Evolutionary conservation across 352 stramenopile genomes (phyloP).

Genomic region (Thraustochytrium sp.): DNA sequence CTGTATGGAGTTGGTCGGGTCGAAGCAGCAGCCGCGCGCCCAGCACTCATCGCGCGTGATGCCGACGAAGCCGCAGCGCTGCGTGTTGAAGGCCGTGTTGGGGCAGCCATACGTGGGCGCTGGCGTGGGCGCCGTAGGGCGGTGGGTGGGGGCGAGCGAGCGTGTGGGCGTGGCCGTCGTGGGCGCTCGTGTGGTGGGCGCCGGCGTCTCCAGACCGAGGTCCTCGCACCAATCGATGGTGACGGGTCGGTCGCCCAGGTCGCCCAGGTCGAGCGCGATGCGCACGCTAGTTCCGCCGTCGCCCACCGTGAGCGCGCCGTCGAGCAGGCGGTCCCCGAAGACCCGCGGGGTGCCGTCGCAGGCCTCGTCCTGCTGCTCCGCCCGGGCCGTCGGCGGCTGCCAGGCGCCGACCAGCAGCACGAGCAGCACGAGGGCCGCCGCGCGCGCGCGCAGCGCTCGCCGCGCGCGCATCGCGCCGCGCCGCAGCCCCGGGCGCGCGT

Average conservation of each 20-base stretch:
- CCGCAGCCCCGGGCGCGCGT: too few species aligned
- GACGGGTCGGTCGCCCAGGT: background rate
- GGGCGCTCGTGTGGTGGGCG: too few species aligned
- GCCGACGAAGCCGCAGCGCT: background rate
- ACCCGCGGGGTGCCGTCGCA: background rate
- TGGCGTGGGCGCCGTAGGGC: background rate
- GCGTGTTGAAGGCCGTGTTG: background rate
- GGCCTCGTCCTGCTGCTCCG: background rate
- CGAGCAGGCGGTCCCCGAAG: background rate
- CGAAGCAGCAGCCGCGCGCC: slow-evolving; percentile 18
- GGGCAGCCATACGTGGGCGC: background rate
- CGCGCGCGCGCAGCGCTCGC: too few species aligned
- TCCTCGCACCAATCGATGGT: background rate
- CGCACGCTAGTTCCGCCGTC: background rate
- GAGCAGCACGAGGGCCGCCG: too few species aligned
- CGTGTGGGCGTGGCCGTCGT: background rate
- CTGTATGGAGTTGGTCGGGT: background rate
- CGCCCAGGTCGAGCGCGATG: background rate
- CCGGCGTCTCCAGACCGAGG: too few species aligned
- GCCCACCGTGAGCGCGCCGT: background rate
- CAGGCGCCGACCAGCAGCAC: background rate
- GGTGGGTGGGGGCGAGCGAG: too few species aligned
- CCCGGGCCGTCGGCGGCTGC: background rate
- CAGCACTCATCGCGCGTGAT: slow-evolving; percentile 14
- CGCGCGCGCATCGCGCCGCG: too few species aligned